Evolutionary conservation across 2,329 filamentous ascomycete species (phyloP), one percentile per base, ranked within the genome.

Genomic region (Fusarium tupiense): DNA sequence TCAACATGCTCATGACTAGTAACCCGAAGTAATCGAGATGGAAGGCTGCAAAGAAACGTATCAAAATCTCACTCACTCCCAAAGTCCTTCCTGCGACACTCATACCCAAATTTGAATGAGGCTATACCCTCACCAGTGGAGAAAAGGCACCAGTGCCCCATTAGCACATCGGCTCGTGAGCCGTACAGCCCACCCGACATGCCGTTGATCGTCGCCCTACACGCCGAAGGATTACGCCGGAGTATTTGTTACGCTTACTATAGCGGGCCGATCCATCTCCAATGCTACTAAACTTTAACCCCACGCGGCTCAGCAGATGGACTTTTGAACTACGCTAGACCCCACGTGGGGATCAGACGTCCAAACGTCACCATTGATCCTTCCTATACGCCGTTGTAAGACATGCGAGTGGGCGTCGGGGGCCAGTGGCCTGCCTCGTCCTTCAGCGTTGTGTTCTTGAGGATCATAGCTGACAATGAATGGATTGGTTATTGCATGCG

Each of bases 61-160:
- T 1, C 0, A 6, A 2, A 17, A 9, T 22, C 14, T 7, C 7
- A 8, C n/a, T 38, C 5, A 1, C 5, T 1, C 3, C 35, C 38
- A 38, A 54, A 38, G 33, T 29, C 33, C 50, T 12, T 22, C 7
- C 7, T 9, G 2, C 1, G 19, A 5, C 5, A 14, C 33, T 35
- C 1, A 35, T 5, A 17, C 33, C 33, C 8, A 3, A 35, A 8
- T 35, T 8, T 4, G 33, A 16, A 17, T 22, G 33, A 29, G 50
- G 33, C 33, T 38, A 54, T 54, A 54, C 24, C 19, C 7, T 38
- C 2, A 38, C 9, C 3, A 7, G 50, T 38, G 50, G 24, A 54
- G 50, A 38, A 13, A 16, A 38, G 14, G 7, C 31, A 54, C 24
- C n/a, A 26, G 5, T 3, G 1, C 11, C 6, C 33, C 4, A 17